phyloP scores from a whole-genome alignment of 2,329 filamentous ascomycete genomes.

The Aspergillus sp. region DNA sequence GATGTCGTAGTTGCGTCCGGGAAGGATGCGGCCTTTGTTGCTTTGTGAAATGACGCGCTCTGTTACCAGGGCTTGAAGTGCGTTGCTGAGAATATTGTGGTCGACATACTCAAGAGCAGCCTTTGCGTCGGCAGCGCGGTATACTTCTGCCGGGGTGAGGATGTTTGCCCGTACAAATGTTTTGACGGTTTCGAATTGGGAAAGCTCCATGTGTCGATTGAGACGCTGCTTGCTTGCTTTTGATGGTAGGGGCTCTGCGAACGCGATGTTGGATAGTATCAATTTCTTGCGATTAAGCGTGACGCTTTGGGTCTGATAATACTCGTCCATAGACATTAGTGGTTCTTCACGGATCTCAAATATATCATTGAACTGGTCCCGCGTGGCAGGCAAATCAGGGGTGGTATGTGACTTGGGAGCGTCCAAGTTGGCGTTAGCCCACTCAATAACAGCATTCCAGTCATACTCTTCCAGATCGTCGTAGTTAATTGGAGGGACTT shows the following conservation, averaged over 20 bases:
- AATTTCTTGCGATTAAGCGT: slow-evolving; percentile 37
- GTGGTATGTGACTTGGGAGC: slow-evolving; percentile 36
- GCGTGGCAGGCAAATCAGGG: slow-evolving; percentile 45
- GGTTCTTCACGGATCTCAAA: slow-evolving; percentile 43
- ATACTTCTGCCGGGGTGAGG: slow-evolving; percentile 44
- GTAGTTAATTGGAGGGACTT: slow-evolving; percentile 47
- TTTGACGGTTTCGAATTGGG: slow-evolving; percentile 40
- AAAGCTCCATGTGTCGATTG: slow-evolving; percentile 20
- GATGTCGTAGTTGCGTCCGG: slow-evolving; percentile 47
- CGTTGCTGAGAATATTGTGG: slow-evolving; percentile 37
- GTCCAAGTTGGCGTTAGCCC: slow-evolving; percentile 46
- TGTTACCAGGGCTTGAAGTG: slow-evolving; percentile 41
- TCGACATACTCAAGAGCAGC: slow-evolving; percentile 33
- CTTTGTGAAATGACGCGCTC: slow-evolving; percentile 41
- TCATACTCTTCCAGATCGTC: slow-evolving; percentile 45
- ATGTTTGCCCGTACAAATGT: slow-evolving; percentile 51
- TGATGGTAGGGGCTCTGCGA: slow-evolving; percentile 28
- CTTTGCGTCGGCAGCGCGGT: slow-evolving; percentile 39
- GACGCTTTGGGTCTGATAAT: slow-evolving; percentile 33
- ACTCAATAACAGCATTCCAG: slow-evolving; percentile 48
- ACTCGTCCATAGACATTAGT: slow-evolving; percentile 31
- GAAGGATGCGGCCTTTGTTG: slow-evolving; percentile 40
- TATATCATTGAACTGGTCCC: slow-evolving; percentile 41
- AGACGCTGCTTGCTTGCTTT: slow-evolving; percentile 4
- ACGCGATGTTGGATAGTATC: slow-evolving; percentile 36